These are phyloP conservation scores for Ilyonectria robusta DNA, from an alignment of 2,329 filamentous ascomycete species.

Conservation along the genomic window DNA sequence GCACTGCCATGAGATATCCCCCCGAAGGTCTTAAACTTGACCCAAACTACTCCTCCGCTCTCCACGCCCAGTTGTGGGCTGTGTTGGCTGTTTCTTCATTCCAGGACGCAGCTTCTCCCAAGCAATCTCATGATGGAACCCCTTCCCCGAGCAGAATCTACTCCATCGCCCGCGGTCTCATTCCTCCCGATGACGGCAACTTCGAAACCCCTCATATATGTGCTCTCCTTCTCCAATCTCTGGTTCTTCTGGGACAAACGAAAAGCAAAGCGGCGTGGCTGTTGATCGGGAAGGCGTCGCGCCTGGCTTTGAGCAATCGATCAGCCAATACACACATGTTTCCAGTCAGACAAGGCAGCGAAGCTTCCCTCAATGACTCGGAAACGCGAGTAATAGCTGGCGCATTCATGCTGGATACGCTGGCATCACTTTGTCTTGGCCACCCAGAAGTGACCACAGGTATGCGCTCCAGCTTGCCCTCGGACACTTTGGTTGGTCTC, in stretches of 20 bases:
- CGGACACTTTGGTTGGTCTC: conserved; percentile 31
- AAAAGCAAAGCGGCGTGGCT: conserved; percentile 74
- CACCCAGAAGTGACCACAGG: conserved; percentile 46
- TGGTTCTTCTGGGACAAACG: conserved; percentile 74
- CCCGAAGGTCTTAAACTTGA: conserved; percentile 50
- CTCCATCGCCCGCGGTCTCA: conserved; percentile 62
- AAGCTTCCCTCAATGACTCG: conserved; percentile 30
- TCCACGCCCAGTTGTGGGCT: conserved; percentile 73
- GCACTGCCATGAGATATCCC: conserved; percentile 60
- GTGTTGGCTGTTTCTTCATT: conserved; percentile 70
- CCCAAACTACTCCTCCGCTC: conserved; percentile 49
- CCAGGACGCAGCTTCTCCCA: conserved; percentile 58
- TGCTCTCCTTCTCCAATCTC: conserved; percentile 68
- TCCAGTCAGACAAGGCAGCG: conserved; percentile 33
- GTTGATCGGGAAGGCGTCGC: conserved; percentile 74
- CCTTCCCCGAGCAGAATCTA: conserved; percentile 59
- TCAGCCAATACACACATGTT: conserved; percentile 36
- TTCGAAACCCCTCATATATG: conserved; percentile 58
- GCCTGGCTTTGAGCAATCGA: conserved; percentile 53
- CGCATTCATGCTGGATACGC: conserved; percentile 74
- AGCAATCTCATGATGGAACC: conserved; percentile 11
- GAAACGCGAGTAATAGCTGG: conserved; percentile 58
- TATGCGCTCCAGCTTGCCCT: conserved; percentile 36
- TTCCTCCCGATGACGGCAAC: conserved; percentile 63
- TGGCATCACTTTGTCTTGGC: conserved; percentile 67